Evolutionary conservation across 345 rosid genomes (phyloP).

Genomic region (Aquilaria sinensis): DNA sequence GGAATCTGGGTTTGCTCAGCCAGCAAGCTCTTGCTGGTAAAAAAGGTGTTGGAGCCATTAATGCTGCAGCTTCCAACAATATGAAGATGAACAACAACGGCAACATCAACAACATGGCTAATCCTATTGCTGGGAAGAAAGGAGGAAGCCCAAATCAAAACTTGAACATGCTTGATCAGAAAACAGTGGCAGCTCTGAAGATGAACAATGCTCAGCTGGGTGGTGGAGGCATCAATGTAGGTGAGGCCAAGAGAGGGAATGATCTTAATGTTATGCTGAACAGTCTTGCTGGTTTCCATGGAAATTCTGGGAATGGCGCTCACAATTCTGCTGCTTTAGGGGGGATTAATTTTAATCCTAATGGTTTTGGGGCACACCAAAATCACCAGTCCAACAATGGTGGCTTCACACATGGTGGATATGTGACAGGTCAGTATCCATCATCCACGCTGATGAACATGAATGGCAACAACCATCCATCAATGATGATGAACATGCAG

Average conservation of each 20-base stretch:
- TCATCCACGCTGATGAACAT: conserved; percentile 37
- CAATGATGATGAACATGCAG: conserved; percentile 47
- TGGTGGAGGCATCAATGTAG: conserved; percentile 19
- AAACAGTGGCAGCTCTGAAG: conserved; percentile 47
- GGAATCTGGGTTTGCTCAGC: conserved; percentile 26
- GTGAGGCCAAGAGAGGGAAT: conserved; percentile 29
- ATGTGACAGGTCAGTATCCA: conserved; percentile 28
- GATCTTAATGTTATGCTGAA: conserved; percentile 42
- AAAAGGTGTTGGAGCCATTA: conserved; percentile 29
- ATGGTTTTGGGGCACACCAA: conserved; percentile 26
- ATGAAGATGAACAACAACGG: conserved; percentile 28
- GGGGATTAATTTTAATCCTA: conserved; percentile 18
- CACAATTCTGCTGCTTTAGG: conserved; percentile 17
- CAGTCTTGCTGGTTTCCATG: conserved; percentile 38
- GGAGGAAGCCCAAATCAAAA: conserved; percentile 52
- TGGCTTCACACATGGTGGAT: conserved; percentile 24
- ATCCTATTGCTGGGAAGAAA: conserved; percentile 28
- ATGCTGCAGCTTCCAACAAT: conserved; percentile 16
- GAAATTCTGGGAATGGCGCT: conserved; percentile 16
- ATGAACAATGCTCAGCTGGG: conserved; percentile 34
- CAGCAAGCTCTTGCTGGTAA: conserved; percentile 34
- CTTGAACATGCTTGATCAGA: conserved; percentile 36
- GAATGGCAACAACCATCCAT: conserved; percentile 35
- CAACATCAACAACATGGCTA: conserved; percentile 22
- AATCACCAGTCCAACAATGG: conserved; percentile 25